These are phyloP conservation scores for Aaosphaeria arxii DNA, from an alignment of 2,329 filamentous ascomycete genomes.

Conservation along the genomic window DNA sequence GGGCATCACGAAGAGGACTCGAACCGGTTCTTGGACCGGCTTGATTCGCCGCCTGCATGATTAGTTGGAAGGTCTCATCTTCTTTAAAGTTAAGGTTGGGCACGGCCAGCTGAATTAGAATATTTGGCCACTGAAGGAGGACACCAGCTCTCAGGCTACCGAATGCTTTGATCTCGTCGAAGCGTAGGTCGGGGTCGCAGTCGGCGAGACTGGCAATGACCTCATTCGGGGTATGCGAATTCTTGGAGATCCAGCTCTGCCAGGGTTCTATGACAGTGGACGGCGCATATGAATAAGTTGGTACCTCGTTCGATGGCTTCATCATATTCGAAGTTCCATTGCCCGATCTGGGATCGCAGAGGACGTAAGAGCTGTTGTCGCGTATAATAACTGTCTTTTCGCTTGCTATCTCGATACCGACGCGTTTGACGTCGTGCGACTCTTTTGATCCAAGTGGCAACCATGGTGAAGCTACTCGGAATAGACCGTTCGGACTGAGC, in stretches of 20 bases:
- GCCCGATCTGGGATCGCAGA: conserved; percentile 45
- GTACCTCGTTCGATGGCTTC: conserved; percentile 42
- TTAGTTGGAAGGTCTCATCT: conserved; percentile 45
- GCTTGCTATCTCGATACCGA: not conserved
- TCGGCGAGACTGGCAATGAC: conserved; percentile 47
- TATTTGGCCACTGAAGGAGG: conserved; percentile 44
- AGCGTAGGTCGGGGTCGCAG: conserved; percentile 44
- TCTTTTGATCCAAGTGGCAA: no score
- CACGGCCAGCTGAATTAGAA: conserved; percentile 49
- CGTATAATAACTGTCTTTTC: conserved; percentile 32
- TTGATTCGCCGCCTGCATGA: conserved; percentile 54
- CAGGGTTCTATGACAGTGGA: conserved; percentile 38
- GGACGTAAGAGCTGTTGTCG: conserved; percentile 40
- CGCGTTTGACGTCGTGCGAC: no score
- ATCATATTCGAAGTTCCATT: conserved; percentile 40
- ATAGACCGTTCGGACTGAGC: conserved; percentile 24
- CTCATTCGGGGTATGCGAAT: conserved; percentile 51
- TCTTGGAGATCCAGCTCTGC: no score
- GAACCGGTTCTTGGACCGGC: conserved; percentile 47
- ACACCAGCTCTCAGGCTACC: conserved; percentile 46
- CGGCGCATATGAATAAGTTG: conserved; percentile 35
- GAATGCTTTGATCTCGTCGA: conserved; percentile 53
- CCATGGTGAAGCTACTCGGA: no score
- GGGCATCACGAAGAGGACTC: conserved; percentile 42
- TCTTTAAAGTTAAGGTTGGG: conserved; percentile 58